Percentiles rank a stretch among this genome's conserved stretches.
phyloP scores from a whole-genome alignment of 1,139 yeast genomes.

The Saccharomyces pastorianus region DNA sequence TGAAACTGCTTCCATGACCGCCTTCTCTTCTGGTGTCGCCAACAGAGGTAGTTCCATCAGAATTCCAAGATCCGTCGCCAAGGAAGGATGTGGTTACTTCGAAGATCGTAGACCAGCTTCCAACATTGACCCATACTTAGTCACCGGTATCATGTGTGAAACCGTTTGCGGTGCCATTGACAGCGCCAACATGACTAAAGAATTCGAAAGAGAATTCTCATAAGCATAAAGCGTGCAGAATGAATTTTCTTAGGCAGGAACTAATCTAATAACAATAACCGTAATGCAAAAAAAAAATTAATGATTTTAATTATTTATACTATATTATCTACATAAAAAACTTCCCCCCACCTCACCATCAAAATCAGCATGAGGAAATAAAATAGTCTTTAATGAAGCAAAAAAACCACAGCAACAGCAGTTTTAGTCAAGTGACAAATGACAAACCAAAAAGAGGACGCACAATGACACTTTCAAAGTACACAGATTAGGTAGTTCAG shows the following conservation, averaged over 20 bases:
- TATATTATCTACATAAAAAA: not conserved
- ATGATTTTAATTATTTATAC: constrained; percentile 1
- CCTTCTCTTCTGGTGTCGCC: constrained; percentile 94
- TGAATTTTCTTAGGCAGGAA: not conserved
- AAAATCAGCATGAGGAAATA: not conserved
- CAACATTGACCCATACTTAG: constrained; percentile 96
- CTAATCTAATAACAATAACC: not conserved
- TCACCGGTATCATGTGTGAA: constrained; percentile 96
- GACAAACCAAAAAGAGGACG: too few relatives aligned
- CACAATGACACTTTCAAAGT: too few relatives aligned
- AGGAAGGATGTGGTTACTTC: constrained; percentile 95
- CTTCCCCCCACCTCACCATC: not conserved
- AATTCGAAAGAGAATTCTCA: constrained; percentile 62
- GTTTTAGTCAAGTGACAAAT: not conserved
- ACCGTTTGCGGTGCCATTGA: constrained; percentile 93
- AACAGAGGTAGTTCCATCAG: constrained; percentile 99
- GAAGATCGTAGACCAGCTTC: constrained; percentile 99
- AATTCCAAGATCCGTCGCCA: constrained; percentile 97
- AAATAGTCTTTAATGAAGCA: too few relatives aligned
- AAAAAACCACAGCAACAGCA: too few relatives aligned
- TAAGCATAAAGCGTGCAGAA: not conserved
- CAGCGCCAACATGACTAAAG: constrained; percentile 91
- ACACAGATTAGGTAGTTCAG: not conserved
- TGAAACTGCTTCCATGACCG: constrained; percentile 91
- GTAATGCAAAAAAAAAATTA: not conserved